Base-by-base conservation (phyloP, 805 yeast genomes). In the Candida endomychidarum region DNA sequence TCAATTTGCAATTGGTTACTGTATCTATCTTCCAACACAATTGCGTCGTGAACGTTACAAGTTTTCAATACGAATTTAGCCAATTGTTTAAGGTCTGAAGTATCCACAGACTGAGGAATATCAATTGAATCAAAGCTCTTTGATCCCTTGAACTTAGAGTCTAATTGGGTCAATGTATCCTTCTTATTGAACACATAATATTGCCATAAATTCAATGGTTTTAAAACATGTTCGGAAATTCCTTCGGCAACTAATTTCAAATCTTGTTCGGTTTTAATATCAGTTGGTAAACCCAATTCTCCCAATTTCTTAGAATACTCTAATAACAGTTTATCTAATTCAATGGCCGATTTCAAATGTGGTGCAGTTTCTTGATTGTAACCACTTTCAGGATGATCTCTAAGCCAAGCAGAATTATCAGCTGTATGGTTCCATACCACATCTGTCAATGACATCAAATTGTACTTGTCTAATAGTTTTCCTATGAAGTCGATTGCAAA, bases 381-480 rank as follows among this genome's bases (percentile, higher is more conserved):
- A 8, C 98, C 98, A 2, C 86, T 79, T 16, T 90, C 96, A 0
- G 98, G 97, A 51, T 86, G 89, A 2, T 81, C 84, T 30, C 76
- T 64, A 23, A 93, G 62, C 99, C 99, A 91, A 0, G 54, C 61
- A 0, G 98, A 88, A 61, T 91, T 87, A 57, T 86, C 75, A 2
- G 98, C 96, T 0, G 98, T 91, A 57, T 91, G 99, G 58, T 91
- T 91, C 73, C 89, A 81, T 2, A 91, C 98, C 21, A 93, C 83
- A 61, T 91, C 99, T 1, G 96, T 87, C 66, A 91, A 68, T 0
- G 96, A 74, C 29, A 91, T 68, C 43, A 91, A 72, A 4, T 77
- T 77, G 50, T 83, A 71, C 18, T 81, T 65, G 15, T 65, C 50
- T 49, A 80, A 79, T 53, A 84, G 62, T 6, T 57, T 51, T 1